phyloP scores from a whole-genome alignment of 1,284 basidiomycete genomes.

The Psilocybe mexicana region DNA sequence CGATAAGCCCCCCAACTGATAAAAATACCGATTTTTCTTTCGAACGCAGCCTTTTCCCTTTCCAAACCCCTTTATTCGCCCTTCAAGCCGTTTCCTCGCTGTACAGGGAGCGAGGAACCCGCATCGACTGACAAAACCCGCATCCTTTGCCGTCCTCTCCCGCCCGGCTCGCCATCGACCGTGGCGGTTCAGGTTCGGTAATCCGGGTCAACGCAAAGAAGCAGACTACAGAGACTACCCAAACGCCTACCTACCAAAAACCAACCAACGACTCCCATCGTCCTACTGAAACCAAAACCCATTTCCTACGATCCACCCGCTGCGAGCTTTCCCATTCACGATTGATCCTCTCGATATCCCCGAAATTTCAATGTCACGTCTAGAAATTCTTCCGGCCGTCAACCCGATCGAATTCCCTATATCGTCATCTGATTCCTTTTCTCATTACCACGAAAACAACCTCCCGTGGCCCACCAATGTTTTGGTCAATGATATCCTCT shows the following conservation, averaged over 20 bases:
- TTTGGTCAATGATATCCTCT: slow-evolving; percentile 34
- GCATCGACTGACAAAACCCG: slow-evolving; percentile 54
- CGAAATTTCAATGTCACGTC: slow-evolving; percentile 54
- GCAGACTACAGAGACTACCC: slow-evolving; percentile 16
- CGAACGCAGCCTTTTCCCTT: slow-evolving; percentile 22
- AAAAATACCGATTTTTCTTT: slow-evolving; percentile 14
- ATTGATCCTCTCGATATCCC: slow-evolving; percentile 28
- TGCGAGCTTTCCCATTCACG: slow-evolving; percentile 8
- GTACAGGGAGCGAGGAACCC: slow-evolving; percentile 67
- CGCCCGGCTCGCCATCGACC: slow-evolving; percentile 64
- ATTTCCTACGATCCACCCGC: slow-evolving; percentile 13
- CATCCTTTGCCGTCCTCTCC: slow-evolving; percentile 58
- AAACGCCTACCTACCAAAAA: slow-evolving; percentile 8
- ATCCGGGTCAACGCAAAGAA: slow-evolving; percentile 33
- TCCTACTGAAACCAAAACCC: slow-evolving; percentile 1
- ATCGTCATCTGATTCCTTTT: slow-evolving; percentile 31
- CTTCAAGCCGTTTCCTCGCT: slow-evolving; percentile 66
- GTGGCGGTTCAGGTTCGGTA: slow-evolving; percentile 75
- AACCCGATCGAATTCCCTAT: slow-evolving; percentile 48
- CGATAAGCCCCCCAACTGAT: slow-evolving; percentile 18
- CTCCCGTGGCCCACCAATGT: slow-evolving; percentile 34
- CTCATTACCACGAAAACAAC: slow-evolving; percentile 36
- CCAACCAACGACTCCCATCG: slow-evolving; percentile 7
- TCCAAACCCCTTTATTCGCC: slow-evolving; percentile 28
- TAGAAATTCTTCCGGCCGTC: slow-evolving; percentile 54